Percentiles rank a stretch among this genome's conserved stretches.
These are phyloP conservation scores for Sodiomyces alkalinus DNA, from an alignment of 2,329 filamentous ascomycete species.

Conservation along the genomic window DNA sequence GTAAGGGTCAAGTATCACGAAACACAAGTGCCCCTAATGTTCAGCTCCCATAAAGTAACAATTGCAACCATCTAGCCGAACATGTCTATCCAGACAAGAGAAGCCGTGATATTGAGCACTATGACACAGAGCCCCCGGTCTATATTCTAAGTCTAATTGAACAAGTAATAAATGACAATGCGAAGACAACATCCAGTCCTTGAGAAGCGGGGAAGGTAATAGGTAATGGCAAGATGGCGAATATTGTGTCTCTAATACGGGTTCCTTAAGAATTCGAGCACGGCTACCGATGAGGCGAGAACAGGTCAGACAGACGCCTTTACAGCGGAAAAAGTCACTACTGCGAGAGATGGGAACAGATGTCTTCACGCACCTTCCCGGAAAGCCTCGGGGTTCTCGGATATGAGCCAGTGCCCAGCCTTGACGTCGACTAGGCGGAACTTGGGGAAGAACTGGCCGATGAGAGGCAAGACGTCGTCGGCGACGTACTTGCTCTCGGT, in stretches of 20 bases:
- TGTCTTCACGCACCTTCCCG: constrained; percentile 56
- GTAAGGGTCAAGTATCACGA: too few relatives aligned
- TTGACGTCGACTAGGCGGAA: constrained; percentile 63
- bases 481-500: constrained; percentile 65
- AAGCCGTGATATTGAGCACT: too few relatives aligned
- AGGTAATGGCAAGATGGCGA: too few relatives aligned
- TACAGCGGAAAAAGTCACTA: not conserved
- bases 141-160: too few relatives aligned
- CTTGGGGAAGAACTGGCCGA: constrained; percentile 68
- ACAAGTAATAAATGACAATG: too few relatives aligned
- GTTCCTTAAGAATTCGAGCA: constrained; percentile 16
- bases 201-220: too few relatives aligned
- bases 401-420: constrained; percentile 76
- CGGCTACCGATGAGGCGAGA: constrained; percentile 11
- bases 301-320: not conserved
- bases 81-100: too few relatives aligned
- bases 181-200: too few relatives aligned
- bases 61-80: too few relatives aligned
- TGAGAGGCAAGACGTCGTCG: constrained; percentile 64
- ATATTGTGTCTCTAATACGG: not conserved
- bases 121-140: too few relatives aligned
- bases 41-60: too few relatives aligned
- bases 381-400: constrained; percentile 73
- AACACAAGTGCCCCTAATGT: too few relatives aligned
- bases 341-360: constrained; percentile 6